phyloP scores from a whole-genome alignment of 768 basidiomycete species.

The Mycena chlorophos region DNA sequence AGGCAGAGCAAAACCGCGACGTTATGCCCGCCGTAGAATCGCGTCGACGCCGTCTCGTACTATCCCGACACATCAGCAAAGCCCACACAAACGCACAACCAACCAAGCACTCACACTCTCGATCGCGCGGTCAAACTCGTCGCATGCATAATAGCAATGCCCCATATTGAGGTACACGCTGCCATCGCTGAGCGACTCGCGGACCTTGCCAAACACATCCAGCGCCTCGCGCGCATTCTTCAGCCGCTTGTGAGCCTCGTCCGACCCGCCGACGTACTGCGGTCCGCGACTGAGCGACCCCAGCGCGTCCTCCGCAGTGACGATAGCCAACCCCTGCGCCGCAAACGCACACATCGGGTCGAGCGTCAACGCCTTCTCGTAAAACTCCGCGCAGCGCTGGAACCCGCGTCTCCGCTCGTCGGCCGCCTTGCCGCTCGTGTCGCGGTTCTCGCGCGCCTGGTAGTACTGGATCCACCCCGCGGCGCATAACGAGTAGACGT shows the following conservation, averaged over 20 bases:
- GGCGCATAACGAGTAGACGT: conserved; percentile 89
- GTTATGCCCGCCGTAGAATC: conserved; percentile 74
- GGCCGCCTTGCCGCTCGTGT: conserved; percentile 52
- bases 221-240: conserved; percentile 85
- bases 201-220: conserved; percentile 85
- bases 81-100: not conserved
- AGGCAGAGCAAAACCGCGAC: conserved; percentile 79
- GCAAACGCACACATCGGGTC: conserved; percentile 89
- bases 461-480: conserved; percentile 85
- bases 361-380: conserved; percentile 83
- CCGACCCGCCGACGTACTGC: conserved; percentile 42
- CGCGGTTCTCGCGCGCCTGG: conserved; percentile 81
- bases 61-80: conserved; percentile 30
- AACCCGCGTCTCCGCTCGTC: conserved; percentile 80
- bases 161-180: conserved; percentile 96
- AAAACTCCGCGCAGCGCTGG: conserved; percentile 84
- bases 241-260: conserved; percentile 65
- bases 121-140: conserved; percentile 94
- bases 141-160: conserved; percentile 88
- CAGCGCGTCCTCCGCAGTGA: conserved; percentile 88
- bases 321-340: conserved; percentile 93
- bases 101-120: conserved; percentile 69
- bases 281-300: conserved; percentile 61
- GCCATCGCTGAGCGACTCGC: conserved; percentile 79
- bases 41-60: conserved; percentile 90